A percentile compares a stretch with the other conserved stretches of the same genome.
These are phyloP conservation scores for Mycena kentingensis DNA, from an alignment of 768 basidiomycete genomes.

Conservation along the genomic window DNA sequence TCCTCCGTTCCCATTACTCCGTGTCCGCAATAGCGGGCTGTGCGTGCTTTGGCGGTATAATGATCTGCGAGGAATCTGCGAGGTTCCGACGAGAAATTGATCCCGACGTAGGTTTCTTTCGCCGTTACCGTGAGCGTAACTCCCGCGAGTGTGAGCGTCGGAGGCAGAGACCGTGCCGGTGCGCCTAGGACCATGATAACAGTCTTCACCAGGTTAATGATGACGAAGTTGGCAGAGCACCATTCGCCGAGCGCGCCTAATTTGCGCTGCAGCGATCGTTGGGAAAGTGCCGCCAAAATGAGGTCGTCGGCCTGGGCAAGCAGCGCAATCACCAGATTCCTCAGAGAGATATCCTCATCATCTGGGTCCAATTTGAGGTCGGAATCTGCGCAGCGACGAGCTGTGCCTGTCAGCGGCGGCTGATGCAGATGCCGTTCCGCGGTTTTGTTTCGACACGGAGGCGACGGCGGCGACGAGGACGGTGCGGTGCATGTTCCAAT, in stretches of 20 bases:
- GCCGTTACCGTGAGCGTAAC: neutral
- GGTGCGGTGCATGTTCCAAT: too few relatives aligned
- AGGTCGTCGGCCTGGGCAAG: constrained; percentile 33
- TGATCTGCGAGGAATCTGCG: constrained; percentile 12
- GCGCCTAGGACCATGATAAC: constrained; percentile 23
- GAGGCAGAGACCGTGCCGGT: neutral
- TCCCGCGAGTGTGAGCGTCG: constrained; percentile 1
- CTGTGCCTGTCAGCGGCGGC: too few relatives aligned
- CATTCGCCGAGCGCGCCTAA: constrained; percentile 21
- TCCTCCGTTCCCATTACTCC: constrained; percentile 19
- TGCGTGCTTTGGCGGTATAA: constrained; percentile 17
- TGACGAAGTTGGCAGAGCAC: constrained; percentile 29
- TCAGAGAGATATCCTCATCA: constrained; percentile 22
- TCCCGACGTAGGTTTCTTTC: constrained; percentile 21
- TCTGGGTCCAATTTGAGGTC: constrained; percentile 20
- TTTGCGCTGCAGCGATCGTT: constrained; percentile 18
- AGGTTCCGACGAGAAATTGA: constrained; percentile 4
- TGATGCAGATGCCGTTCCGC: too few relatives aligned
- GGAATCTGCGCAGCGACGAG: too few relatives aligned
- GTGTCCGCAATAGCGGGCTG: constrained; percentile 20
- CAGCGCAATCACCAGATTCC: constrained; percentile 14
- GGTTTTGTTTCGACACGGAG: too few relatives aligned
- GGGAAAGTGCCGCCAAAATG: constrained; percentile 21
- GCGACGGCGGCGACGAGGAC: too few relatives aligned
- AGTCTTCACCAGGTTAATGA: constrained; percentile 28